Base-by-base conservation (phyloP, 768 basidiomycete genomes). In the Collybia mongolica region DNA sequence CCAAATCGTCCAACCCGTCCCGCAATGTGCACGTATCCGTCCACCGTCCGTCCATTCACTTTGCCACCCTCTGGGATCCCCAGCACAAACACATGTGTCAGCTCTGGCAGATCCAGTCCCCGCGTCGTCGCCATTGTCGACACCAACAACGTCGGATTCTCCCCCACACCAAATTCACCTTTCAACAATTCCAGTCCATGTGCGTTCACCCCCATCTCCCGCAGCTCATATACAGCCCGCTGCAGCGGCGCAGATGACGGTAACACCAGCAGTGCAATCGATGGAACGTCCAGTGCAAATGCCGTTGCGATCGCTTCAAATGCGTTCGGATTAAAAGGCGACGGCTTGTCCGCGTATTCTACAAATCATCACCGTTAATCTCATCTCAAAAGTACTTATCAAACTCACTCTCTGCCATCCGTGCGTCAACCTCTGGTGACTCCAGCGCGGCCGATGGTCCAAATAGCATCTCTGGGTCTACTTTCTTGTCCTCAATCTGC, bases 1-100 rank as follows among this genome's bases (percentile, higher is more conserved):
- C 84, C 83, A 62, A 88, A 86, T 51, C 88, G 76, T 18, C 88
- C 87, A n/a, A 84, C 86, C 11, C 89, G 81, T 12, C 90, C 89
- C 5, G 85, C 82, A 37, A 84, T 68, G 58, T 91, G 89, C 55
- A 83, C 52, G 62, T 91, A 91, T 36, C 72, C 73, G 55, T 86
- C 84, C 35, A 80, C 77, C 9, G 69, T 66, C 56, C 62, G 62
- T 24, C 72, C 75, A 41, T 60, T 69, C 32, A 72, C 68, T 40
- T 57, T 66, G 9, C 58, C 65, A 24, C 72, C 76, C 51, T 79
- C 76, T 5, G 81, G 77, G 2, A 86, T 67, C 3, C 88, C 88
- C 39, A 86, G 66, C 44, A 90, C 70, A 63, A 92, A 90, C 17
- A 91, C 88, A 61, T 90, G 89, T 41, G 80, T 79, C 57, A 91